Evolutionary conservation across 371 early-diverging fungal genomes (phyloP).

Genomic region (Mortierella sp.): DNA sequence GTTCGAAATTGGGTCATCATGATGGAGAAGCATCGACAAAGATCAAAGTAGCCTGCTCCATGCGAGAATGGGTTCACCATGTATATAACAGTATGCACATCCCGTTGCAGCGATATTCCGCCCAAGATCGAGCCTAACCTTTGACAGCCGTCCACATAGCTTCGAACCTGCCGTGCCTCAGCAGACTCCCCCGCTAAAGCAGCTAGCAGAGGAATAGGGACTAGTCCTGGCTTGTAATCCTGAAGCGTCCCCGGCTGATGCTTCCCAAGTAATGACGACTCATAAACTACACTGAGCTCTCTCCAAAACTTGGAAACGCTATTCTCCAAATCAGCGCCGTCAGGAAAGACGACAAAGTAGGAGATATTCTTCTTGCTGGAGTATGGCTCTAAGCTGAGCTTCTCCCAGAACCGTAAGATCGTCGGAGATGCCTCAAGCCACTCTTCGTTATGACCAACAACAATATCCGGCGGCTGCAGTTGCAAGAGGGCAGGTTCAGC

Average conservation of each 20-base stretch:
- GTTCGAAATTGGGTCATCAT: constrained; percentile 59
- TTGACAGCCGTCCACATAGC: constrained; percentile 66
- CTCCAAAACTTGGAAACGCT: constrained; percentile 65
- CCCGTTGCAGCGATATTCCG: constrained; percentile 21
- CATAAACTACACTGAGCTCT: constrained; percentile 66
- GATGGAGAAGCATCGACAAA: constrained; percentile 68
- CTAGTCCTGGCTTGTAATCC: constrained; percentile 63
- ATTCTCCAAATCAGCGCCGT: constrained; percentile 60
- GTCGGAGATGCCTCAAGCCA: constrained; percentile 69
- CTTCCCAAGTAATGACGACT: constrained; percentile 61
- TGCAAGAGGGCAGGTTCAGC: constrained; percentile 67
- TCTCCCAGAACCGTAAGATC: constrained; percentile 73
- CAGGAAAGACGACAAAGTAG: constrained; percentile 71
- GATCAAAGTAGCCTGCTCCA: constrained; percentile 63
- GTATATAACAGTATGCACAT: constrained; percentile 67
- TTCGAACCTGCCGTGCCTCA: constrained; percentile 60
- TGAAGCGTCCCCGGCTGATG: constrained; percentile 65
- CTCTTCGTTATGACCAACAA: constrained; percentile 70
- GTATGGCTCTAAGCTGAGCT: constrained; percentile 70
- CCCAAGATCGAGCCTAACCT: constrained; percentile 62
- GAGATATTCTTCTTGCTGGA: constrained; percentile 65
- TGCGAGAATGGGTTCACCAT: constrained; percentile 68
- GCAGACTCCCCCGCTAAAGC: constrained; percentile 48
- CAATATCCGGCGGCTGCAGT: constrained; percentile 66
- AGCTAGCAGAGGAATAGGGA: constrained; percentile 63